Percentiles rank a stretch among this genome's conserved stretches.
Evolutionary conservation across 352 stramenopile genomes (phyloP).

Genomic region (Phytophthora sansomeana): DNA sequence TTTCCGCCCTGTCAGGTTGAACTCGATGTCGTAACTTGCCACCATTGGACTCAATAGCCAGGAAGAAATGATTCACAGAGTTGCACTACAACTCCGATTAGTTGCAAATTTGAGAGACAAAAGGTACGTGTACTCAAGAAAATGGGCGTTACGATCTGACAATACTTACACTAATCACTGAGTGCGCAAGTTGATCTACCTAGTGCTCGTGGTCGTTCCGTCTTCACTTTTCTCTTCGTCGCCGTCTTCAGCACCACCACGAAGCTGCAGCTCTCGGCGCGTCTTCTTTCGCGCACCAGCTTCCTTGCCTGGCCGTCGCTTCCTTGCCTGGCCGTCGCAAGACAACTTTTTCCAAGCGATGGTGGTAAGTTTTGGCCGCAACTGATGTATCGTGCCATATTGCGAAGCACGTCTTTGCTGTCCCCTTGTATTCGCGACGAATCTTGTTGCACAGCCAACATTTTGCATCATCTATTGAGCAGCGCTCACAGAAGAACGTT

Average conservation of each 20-base stretch:
- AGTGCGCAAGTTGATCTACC: no score
- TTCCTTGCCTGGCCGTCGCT: neutral
- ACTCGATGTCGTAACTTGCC: slow-evolving; percentile 22
- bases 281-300: neutral
- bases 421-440: neutral
- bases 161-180: neutral
- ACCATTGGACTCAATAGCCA: neutral
- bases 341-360: neutral
- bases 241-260: no score
- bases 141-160: neutral
- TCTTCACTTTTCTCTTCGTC: neutral
- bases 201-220: no score
- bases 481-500: neutral
- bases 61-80: no score
- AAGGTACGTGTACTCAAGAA: neutral
- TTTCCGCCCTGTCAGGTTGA: neutral
- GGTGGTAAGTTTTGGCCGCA: neutral
- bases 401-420: neutral
- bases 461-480: neutral
- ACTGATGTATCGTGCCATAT: neutral
- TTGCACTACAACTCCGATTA: neutral
- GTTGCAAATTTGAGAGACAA: neutral
- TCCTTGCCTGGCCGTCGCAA: no score
- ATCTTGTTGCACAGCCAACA: neutral
- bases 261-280: neutral